Base-by-base conservation (phyloP, 495 filamentous ascomycete species). In the Xylaria telfairii region DNA sequence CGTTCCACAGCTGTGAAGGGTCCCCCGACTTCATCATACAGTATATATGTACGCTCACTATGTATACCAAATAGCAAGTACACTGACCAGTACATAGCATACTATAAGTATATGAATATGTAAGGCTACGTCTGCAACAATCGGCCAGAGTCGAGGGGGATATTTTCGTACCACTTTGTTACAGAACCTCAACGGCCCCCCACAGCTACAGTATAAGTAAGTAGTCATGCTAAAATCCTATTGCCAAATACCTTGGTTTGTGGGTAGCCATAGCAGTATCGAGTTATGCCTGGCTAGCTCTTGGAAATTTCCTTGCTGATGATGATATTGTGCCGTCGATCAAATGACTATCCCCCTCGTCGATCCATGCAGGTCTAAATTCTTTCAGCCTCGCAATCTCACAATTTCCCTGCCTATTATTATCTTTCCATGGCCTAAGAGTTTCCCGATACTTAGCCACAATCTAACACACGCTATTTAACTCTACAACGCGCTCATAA, bases 301-400 rank as follows among this genome's bases (percentile, higher is more conserved):
- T 37, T 59, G 54, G 19, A 37, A 8, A 37, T 37, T n/a, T 56
- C 12, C 17, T 37, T 9, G 28, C 8, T 32, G 54, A 21, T 34
- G 30, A 59, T 39, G 28, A 59, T 59, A 59, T 37, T 8, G 1
- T 37, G 32, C 17, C 24, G 56, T 39, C 30, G 56, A 59, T 59
- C 32, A 59, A 37, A 37, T 37, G 56, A 19, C 56, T 59, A 21
- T 59, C 53, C 6, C 37, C 28, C n/a, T 37, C 19, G 32, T 59
- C 30, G 32, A 59, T 37, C 32, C 30, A 10, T 59, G 30, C 19
- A 59, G 32, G 8, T 59, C 56, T 32, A 9, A 37, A 34, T 34
- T 34, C 30, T 37, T 37, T 59, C 56, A 54, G 51, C 51, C 51
- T 54, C 51, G 51, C 51, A 54, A 54, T 54, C 51, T 54, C 51